Conservation (phyloP, 2,329 filamentous ascomycete genomes). For the Phaeomoniella chlamydospora region DNA sequence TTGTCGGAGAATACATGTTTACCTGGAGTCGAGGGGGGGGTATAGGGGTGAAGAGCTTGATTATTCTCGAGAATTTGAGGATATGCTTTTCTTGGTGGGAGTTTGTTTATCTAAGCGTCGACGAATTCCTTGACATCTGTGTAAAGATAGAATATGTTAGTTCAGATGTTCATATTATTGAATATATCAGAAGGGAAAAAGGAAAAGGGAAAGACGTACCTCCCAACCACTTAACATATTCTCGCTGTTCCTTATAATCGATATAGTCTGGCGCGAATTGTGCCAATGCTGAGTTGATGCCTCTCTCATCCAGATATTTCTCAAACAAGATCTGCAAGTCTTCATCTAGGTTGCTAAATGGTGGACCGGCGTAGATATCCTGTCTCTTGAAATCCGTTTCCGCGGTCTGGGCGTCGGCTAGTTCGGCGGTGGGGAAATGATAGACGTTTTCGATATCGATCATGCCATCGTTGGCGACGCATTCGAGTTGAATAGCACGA, state of each 20-base stretch:
- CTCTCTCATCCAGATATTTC: constrained; percentile 87
- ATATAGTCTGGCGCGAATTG: constrained; percentile 93
- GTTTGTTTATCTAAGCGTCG: constrained; percentile 36
- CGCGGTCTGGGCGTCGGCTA: constrained; percentile 61
- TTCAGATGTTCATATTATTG: constrained; percentile 3
- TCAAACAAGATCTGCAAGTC: constrained; percentile 87
- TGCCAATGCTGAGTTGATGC: constrained; percentile 73
- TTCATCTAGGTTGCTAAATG: constrained; percentile 88
- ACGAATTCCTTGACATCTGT: constrained; percentile 72
- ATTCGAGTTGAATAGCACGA: constrained; percentile 77
- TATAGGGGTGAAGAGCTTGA: no score
- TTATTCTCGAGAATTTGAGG: no score
- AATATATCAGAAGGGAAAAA: constrained; percentile 2
- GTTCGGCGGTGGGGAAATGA: constrained; percentile 64
- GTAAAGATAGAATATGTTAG: constrained; percentile 14
- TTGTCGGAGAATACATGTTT: no score
- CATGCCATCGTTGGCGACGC: constrained; percentile 69
- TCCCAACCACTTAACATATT: constrained; percentile 83
- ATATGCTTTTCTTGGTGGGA: no score
- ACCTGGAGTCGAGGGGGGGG: no score
- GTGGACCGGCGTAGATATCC: constrained; percentile 69
- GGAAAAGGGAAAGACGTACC: constrained; percentile 28
- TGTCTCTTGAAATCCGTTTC: constrained; percentile 65
- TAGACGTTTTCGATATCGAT: constrained; percentile 84
- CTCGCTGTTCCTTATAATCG: constrained; percentile 95